Base-by-base conservation (phyloP, 2,329 filamentous ascomycete genomes). In the Diaporthe ilicicola region DNA sequence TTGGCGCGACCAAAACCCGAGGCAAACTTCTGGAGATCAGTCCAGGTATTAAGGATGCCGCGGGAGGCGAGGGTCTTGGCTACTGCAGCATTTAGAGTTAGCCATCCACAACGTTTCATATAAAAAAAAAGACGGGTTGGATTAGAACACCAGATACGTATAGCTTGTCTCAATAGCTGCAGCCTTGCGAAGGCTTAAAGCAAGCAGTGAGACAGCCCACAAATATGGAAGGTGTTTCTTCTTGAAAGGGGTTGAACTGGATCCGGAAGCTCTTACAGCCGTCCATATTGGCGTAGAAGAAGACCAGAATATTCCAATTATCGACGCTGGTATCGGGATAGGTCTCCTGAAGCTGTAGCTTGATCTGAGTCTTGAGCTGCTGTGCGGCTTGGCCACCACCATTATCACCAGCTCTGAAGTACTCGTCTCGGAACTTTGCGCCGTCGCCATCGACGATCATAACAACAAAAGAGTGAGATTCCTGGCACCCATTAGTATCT, bases 381-480 rank as follows among this genome's bases (percentile, higher is more conserved):
- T 79, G 77, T 4, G 79, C 80, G 17, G 80, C 80, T 13, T 77
- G 73, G 10, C 74, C 74, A 54, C 80, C 80, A 32, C 80, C 80
- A 12, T 80, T 77, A 15, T 78, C 77, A 17, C 80, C 79, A 9
- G 68, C 72, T 27, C 72, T 74, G 29, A 81, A 77, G 37, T 80
- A 74, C 4, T 78, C 76, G 15, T 81, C 79, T 24, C 75, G 75
- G 54, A 82, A 82, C 22, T 80, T 72, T 15, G 79, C 79, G 2
- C 80, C 80, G 39, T 81, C 80, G 19, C 80, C 80, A 32, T 82
- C 80, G 24, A 82, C 77, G 53, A 81, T 76, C 32, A 78, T 77
- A 46, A 77, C 79, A 12, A 78, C 79, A 44, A 81, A 81, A 0
- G 77, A 75, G 19, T 76, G 75, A 32, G 78, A 76, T 61, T 81